Base-by-base conservation (phyloP, 2,329 filamentous ascomycete genomes). In the Penicillium thymicola region DNA sequence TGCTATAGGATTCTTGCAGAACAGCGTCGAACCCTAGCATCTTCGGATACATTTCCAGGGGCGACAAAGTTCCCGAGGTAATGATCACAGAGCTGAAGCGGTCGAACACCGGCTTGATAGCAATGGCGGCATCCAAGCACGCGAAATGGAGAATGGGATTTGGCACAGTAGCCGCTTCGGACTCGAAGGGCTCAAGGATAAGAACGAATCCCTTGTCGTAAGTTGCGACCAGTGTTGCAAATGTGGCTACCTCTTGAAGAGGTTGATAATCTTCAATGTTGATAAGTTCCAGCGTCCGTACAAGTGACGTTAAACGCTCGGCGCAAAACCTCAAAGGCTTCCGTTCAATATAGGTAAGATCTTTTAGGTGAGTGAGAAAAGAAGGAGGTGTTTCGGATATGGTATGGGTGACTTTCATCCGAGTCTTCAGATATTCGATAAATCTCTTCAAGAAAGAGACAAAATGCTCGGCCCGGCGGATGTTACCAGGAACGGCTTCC, bases 181-280 rank as follows among this genome's bases (percentile, higher is more conserved):
- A 96, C 75, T 99, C 94, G 69, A 90, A 99, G 0, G 94, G 95
- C 68, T 99, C 94, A n/a, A 97, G 81, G 46, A 99, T 99, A 32
- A 99, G 83, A 6, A 97, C 79, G 66, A 99, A 99, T 0, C 94
- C 94, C 61, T 92, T 96, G 65, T 99, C 94, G 69, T 99, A 99
- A 0, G 94, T 99, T 34, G 94, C 91, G 23, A 96, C 91, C 0
- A 99, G 82, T 0, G 94, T 99, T 10, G 94, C 94, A 74, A 99
- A 99, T 0, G 92, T 97, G 21, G 95, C 95, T 8, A 99, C 93
- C 77, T 99, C 93, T 78, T 99, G 94, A 1, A 99, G 81, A 6
- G 94, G 90, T 66, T 97, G 92, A 70, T 95, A 99, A 72, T 99
- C 95, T 76, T 99, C 94, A 59, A 99, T 97, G 66, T 95, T 97